Evolutionary conservation across 768 basidiomycete genomes (phyloP).

Genomic region (Rhizopogon vulgaris): DNA sequence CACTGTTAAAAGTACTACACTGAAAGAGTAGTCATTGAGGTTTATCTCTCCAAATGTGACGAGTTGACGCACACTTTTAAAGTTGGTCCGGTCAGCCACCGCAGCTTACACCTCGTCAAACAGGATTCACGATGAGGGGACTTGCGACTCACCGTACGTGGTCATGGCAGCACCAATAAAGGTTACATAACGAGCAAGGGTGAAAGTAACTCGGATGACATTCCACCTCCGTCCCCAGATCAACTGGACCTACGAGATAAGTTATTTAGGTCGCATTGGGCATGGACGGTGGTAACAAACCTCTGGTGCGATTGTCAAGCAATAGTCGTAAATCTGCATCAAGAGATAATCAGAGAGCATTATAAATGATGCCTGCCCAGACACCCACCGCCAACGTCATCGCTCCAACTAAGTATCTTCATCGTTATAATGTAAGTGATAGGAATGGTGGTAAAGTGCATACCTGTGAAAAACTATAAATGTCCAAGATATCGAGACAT

Average conservation of each 20-base stretch:
- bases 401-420: not conserved
- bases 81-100: no score
- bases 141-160: not conserved
- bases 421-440: not conserved
- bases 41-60: not conserved
- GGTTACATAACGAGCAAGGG: not conserved
- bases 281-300: not conserved
- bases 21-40: not conserved
- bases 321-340: not conserved
- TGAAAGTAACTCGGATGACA: not conserved
- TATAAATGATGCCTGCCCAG: not conserved
- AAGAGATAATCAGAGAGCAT: not conserved
- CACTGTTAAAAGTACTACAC: not conserved
- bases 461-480: not conserved
- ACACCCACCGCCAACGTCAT: not conserved
- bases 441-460: not conserved
- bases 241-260: not conserved
- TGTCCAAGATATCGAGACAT: not conserved
- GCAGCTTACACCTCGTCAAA: no score
- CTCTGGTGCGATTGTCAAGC: not conserved
- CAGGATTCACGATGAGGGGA: no score
- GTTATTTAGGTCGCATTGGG: no score
- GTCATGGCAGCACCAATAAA: not conserved
- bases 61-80: no score
- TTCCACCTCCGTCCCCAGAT: slow-evolving; percentile 1